These are phyloP conservation scores for Falciphora oryzae DNA, from an alignment of 2,329 filamentous ascomycete genomes.

Conservation along the genomic window DNA sequence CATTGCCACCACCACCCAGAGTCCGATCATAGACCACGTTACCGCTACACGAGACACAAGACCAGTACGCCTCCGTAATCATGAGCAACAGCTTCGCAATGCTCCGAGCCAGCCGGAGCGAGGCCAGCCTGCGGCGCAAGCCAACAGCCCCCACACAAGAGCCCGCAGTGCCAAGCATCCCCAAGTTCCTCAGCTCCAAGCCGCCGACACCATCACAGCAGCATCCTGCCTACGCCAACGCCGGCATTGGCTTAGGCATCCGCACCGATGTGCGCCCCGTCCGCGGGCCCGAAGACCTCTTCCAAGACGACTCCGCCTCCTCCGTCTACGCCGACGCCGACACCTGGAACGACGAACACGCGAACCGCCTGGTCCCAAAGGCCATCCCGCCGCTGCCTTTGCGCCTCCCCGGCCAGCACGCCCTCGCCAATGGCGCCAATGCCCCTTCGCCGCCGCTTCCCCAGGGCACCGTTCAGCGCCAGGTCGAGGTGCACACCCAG, in stretches of 20 bases:
- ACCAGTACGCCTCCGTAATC: not conserved
- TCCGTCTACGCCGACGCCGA: not conserved
- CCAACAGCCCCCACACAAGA: not conserved
- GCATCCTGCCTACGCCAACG: not conserved
- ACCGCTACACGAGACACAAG: no score
- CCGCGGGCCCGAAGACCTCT: not conserved
- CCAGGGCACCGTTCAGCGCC: not conserved
- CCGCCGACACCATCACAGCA: not conserved
- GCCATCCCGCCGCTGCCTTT: conserved; percentile 6
- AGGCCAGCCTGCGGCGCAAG: conserved; percentile 5
- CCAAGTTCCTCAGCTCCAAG: not conserved
- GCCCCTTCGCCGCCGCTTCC: conserved; percentile 1
- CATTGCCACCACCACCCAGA: no score
- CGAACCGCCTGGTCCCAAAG: not conserved
- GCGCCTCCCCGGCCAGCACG: conserved; percentile 1
- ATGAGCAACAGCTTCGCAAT: conserved; percentile 3
- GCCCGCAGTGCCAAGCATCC: conserved; percentile 1
- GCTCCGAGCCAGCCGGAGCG: conserved; percentile 9
- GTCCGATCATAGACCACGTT: not conserved
- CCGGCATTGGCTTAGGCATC: conserved; percentile 5
- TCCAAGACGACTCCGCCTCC: not conserved
- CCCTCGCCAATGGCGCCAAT: no score
- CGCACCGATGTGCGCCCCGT: not conserved
- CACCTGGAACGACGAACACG: conserved; percentile 1
- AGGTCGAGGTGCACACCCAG: conserved; percentile 1